Evolutionary conservation across 179 eudicot genomes (phyloP).

Genomic region (Camellia oleifera): DNA sequence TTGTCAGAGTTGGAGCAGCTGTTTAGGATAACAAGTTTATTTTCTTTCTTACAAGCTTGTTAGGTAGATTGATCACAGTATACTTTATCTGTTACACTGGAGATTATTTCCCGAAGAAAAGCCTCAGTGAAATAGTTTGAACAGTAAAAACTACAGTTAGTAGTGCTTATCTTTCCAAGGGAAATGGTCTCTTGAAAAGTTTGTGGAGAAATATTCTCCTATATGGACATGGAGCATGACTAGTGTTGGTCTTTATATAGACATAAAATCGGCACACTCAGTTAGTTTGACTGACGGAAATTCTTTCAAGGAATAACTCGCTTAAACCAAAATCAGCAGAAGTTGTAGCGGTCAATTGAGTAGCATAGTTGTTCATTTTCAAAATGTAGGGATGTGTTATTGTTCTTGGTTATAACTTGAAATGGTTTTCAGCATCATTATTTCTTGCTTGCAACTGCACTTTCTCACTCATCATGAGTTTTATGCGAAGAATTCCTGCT

Average conservation of each 20-base stretch:
- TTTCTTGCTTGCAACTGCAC: not conserved
- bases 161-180: not conserved
- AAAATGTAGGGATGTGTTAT: not conserved
- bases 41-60: not conserved
- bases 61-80: not conserved
- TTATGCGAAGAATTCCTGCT: not conserved
- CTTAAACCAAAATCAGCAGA: not conserved
- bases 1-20: not conserved
- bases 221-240: not conserved
- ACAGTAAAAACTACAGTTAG: not conserved
- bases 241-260: not conserved
- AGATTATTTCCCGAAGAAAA: not conserved
- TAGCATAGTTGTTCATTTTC: not conserved
- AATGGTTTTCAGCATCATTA: not conserved
- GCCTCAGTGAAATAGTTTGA: not conserved
- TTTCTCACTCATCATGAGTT: conserved; percentile 1
- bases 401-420: not conserved
- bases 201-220: not conserved
- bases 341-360: not conserved
- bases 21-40: not conserved
- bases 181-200: not conserved
- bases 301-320: not conserved
- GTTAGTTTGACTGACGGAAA: not conserved
- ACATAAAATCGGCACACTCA: too few relatives aligned
- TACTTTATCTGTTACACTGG: not conserved